These are phyloP conservation scores for Danielia oregonensis DNA, from an alignment of 805 yeast species.

Conservation along the genomic window DNA sequence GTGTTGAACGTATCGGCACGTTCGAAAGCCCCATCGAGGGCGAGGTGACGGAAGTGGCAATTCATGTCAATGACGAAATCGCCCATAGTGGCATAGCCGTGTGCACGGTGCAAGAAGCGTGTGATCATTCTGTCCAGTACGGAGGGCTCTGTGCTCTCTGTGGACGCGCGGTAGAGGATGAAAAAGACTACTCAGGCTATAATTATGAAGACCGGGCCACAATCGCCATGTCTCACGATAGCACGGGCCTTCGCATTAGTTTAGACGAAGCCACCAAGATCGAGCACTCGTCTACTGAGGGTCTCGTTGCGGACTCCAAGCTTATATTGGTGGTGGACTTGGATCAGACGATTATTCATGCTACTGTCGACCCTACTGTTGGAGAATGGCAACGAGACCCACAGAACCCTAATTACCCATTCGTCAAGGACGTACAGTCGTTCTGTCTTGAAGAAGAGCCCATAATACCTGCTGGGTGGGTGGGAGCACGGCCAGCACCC, in stretches of 20 bases:
- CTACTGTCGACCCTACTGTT: slow-evolving; percentile 96
- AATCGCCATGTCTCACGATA: slow-evolving; percentile 85
- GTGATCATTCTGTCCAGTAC: slow-evolving; percentile 88
- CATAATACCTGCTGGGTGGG: slow-evolving; percentile 52
- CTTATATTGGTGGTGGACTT: slow-evolving; percentile 90
- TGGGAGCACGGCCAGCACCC: slow-evolving; percentile 57
- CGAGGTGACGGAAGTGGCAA: slow-evolving; percentile 44
- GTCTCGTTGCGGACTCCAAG: slow-evolving; percentile 59
- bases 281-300: slow-evolving; percentile 61
- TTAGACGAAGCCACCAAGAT: slow-evolving; percentile 82
- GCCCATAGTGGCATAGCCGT: slow-evolving; percentile 44
- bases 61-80: slow-evolving; percentile 60
- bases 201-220: slow-evolving; percentile 72
- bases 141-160: slow-evolving; percentile 95
- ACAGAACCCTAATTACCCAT: slow-evolving; percentile 76
- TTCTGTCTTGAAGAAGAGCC: slow-evolving; percentile 79
- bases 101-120: slow-evolving; percentile 68
- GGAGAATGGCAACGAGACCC: slow-evolving; percentile 94
- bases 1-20: slow-evolving; percentile 68
- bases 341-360: slow-evolving; percentile 96
- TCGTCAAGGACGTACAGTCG: slow-evolving; percentile 74
- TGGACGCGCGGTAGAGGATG: slow-evolving; percentile 70
- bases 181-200: slow-evolving; percentile 70
- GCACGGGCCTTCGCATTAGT: slow-evolving; percentile 78
- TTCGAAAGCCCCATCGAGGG: slow-evolving; percentile 88